A percentile compares a stretch with the other conserved stretches of the same genome.
Evolutionary conservation across 2,329 filamentous ascomycete genomes (phyloP).

Genomic region (Botrytis paeoniae): DNA sequence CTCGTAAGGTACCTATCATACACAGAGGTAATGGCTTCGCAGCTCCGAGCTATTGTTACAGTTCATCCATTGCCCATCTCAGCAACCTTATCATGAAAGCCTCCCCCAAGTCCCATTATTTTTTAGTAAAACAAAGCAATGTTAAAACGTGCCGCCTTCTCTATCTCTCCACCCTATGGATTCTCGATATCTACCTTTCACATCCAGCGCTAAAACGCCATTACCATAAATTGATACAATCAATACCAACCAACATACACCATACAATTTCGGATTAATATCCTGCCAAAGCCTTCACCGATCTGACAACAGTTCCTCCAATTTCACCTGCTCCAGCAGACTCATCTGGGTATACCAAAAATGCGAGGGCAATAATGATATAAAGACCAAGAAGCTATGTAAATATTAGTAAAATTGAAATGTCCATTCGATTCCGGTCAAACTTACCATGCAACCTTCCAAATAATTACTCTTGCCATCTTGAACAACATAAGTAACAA

Average conservation of each 20-base stretch:
- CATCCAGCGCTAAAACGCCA: conserved; percentile 13
- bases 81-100: background rate
- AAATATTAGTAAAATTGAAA: conserved; percentile 3
- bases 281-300: conserved; percentile 17
- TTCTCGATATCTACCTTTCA: background rate
- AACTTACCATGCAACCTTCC: conserved; percentile 64
- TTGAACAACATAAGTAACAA: conserved; percentile 73
- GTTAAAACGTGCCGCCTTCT: background rate
- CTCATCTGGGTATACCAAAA: conserved; percentile 58
- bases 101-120: background rate
- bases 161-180: too few species aligned
- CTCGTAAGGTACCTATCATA: background rate
- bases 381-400: conserved; percentile 54
- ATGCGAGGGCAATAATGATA: conserved; percentile 57
- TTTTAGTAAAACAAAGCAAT: background rate
- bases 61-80: background rate
- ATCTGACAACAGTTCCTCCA: conserved; percentile 14
- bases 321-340: conserved; percentile 26
- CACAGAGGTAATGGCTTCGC: background rate
- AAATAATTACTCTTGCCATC: conserved; percentile 86
- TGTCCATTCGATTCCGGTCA: too few species aligned
- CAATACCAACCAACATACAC: background rate
- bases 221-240: background rate
- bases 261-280: conserved; percentile 7
- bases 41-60: conserved; percentile 7